Conservation (phyloP, 2,329 filamentous ascomycete genomes). For the Elsinoe arachidis region DNA sequence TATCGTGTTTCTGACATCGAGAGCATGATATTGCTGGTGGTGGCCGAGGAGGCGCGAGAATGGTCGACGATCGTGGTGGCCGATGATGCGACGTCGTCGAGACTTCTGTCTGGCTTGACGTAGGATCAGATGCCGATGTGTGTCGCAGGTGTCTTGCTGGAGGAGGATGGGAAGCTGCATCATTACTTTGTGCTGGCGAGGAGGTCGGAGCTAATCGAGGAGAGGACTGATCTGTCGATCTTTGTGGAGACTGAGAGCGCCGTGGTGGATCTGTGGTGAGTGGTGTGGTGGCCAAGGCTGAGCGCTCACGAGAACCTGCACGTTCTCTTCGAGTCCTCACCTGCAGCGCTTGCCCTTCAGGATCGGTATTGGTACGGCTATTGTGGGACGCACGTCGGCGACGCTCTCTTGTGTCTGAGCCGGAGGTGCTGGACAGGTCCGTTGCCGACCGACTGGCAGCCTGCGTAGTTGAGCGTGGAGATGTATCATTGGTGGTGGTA, state of each 20-base stretch:
- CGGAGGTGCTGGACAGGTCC: slow-evolving; percentile 43
- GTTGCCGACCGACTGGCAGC: slow-evolving; percentile 56
- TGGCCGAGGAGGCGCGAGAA: background rate
- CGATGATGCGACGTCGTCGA: background rate
- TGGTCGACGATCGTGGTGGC: background rate
- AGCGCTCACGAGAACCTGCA: background rate
- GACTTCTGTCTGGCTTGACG: background rate
- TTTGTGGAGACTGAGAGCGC: background rate
- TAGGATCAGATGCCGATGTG: slow-evolving; percentile 10
- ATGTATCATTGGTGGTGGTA: slow-evolving; percentile 34
- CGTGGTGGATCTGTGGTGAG: background rate
- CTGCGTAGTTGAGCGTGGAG: slow-evolving; percentile 33
- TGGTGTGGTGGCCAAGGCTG: background rate
- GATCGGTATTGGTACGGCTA: background rate
- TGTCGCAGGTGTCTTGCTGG: slow-evolving; percentile 4
- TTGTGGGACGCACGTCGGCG: slow-evolving; percentile 31
- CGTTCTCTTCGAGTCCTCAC: background rate
- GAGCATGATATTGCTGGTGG: slow-evolving; percentile 70
- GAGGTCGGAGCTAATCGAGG: background rate
- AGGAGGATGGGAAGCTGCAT: background rate
- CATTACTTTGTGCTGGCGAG: background rate
- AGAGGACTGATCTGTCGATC: background rate
- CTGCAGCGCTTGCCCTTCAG: background rate
- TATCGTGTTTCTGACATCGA: slow-evolving; percentile 59
- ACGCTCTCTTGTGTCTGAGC: slow-evolving; percentile 18